phyloP scores from a whole-genome alignment of 768 basidiomycete genomes.

The Lyophyllum shimeji region DNA sequence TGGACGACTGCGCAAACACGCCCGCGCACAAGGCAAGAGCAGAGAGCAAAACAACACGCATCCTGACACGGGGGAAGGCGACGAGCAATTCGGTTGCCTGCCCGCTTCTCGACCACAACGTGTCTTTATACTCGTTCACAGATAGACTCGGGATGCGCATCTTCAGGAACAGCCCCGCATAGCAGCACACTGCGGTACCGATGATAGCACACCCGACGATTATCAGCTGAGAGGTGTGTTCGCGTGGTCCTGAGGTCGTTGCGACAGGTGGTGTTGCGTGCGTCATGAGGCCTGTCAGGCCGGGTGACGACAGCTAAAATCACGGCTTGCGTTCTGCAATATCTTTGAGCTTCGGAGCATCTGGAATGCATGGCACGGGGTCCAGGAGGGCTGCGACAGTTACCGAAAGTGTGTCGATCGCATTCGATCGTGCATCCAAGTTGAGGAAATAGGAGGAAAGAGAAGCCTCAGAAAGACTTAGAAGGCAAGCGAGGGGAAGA shows the following conservation, averaged over 20 bases:
- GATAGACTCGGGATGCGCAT: not conserved
- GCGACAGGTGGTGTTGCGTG: not conserved
- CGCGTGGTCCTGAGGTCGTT: not conserved
- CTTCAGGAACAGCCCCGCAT: not conserved
- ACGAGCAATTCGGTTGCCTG: not conserved
- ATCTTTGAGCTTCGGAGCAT: not conserved
- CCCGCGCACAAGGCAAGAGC: slow-evolving; percentile 23
- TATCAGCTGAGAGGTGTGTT: not conserved
- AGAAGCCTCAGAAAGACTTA: no score
- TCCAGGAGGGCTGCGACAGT: not conserved
- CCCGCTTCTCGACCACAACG: not conserved
- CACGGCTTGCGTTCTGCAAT: not conserved
- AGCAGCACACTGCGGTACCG: not conserved
- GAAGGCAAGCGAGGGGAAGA: no score
- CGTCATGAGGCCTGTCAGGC: not conserved
- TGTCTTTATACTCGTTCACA: slow-evolving; percentile 5
- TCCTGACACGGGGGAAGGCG: slow-evolving; percentile 16
- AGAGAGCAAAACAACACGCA: slow-evolving; percentile 32
- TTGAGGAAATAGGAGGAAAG: not conserved
- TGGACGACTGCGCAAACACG: slow-evolving; percentile 23
- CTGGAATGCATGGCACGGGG: not conserved
- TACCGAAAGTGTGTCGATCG: not conserved
- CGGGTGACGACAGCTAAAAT: not conserved
- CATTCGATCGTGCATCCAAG: not conserved
- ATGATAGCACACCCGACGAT: slow-evolving; percentile 1